Percentiles rank a stretch among this genome's conserved stretches.
Evolutionary conservation across 352 stramenopile genomes (phyloP).

Genomic region (Globisporangium middletonii): DNA sequence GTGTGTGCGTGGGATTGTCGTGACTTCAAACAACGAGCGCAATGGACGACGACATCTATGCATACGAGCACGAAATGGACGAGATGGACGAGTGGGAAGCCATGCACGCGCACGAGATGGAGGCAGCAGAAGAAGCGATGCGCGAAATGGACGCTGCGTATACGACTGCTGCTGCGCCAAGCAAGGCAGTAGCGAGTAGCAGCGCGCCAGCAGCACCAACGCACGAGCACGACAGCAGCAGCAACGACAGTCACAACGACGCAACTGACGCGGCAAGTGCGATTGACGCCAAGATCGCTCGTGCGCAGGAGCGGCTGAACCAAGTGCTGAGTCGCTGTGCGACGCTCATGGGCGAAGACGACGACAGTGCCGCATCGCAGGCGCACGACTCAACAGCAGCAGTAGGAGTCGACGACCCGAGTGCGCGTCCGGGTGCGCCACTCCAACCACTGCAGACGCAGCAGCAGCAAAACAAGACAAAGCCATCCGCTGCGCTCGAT

Average conservation of each 20-base stretch:
- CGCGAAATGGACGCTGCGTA: conserved; percentile 41
- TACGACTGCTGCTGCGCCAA: background rate
- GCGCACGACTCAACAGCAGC: conserved; percentile 19
- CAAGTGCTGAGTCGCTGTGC: conserved; percentile 57
- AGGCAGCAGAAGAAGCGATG: conserved; percentile 65
- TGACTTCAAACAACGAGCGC: background rate
- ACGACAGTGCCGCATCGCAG: conserved; percentile 17
- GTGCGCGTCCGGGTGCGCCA: background rate
- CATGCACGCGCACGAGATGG: conserved; percentile 79
- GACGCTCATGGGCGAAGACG: conserved; percentile 50
- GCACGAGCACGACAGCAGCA: background rate
- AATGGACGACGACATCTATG: conserved; percentile 64
- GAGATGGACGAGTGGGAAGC: conserved; percentile 80
- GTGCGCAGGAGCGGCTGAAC: conserved; percentile 41
- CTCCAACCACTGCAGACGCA: conserved; percentile 20
- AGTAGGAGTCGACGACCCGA: conserved; percentile 14
- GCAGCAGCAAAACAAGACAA: background rate
- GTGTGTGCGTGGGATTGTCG: too few species aligned
- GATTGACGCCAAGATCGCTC: conserved; percentile 24
- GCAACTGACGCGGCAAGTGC: conserved; percentile 2
- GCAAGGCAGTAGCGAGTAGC: background rate
- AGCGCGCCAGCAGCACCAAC: background rate
- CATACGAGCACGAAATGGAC: conserved; percentile 73
- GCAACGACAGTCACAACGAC: background rate
- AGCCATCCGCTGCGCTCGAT: conserved; percentile 19